Base-by-base conservation (phyloP, 768 basidiomycete species). In the Tephrocybe sp. region DNA sequence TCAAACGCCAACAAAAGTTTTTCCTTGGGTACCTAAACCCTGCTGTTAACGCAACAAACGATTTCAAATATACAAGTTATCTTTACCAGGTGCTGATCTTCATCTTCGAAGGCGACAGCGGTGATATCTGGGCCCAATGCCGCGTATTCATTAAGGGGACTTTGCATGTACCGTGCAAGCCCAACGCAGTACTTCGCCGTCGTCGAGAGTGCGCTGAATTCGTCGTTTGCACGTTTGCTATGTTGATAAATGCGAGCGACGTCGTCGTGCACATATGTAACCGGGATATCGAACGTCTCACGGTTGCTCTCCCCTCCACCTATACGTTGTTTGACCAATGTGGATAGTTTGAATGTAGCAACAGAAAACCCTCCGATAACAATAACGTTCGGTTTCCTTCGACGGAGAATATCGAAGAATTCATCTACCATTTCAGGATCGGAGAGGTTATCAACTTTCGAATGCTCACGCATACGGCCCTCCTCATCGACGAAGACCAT, bases 171-270 rank as follows among this genome's bases (percentile, higher is more conserved):
- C 51, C 97, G 84, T 34, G 93, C 95, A 57, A 99, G 72, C 46
- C 92, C 97, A 42, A 98, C 78, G 62, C 96, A 98, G 63, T 98
- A 99, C 66, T 91, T 89, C 31, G 86, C 88, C 40, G 86, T 84
- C 4, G 81, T 71, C 0, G 91, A 82, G 38, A 96, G 72, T 0
- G 85, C 75, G 42, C 84, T 83, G 62, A 92, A 93, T 68, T 98
- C 97, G 45, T 84, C 84, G 23, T 78, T 74, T 2, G 92, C 92
- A 33, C 95, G 87, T 52, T 83, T 79, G 62, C 90, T 93, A 63
- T 94, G 86, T 69, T 95, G 93, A 67, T 92, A 98, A 38, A 98
- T 83, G 38, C 96, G 80, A 12, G 97, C 97, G 32, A 96, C 87
- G 49, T 96, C 92, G 62, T 99, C 97, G 36, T 80, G 79, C 31